These are phyloP conservation scores for Aspergillus panamensis DNA, from an alignment of 495 filamentous ascomycete genomes.

Conservation along the genomic window DNA sequence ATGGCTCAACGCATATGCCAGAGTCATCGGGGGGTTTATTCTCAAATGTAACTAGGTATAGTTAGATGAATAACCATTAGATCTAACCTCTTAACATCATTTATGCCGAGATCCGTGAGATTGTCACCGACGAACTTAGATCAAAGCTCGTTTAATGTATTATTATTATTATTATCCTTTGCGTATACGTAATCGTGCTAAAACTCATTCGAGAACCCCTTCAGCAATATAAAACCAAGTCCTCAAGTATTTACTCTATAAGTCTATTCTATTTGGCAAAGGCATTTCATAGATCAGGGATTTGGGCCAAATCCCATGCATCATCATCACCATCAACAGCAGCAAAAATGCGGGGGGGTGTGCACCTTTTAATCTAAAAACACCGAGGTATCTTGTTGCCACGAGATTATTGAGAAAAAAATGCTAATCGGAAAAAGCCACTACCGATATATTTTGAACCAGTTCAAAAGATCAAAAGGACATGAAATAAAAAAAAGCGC, in stretches of 20 bases:
- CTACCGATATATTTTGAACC: not conserved
- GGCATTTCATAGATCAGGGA: not conserved
- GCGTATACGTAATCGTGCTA: not conserved
- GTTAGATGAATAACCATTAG: no score
- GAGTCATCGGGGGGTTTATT: no score
- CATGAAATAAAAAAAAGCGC: slow-evolving; percentile 21
- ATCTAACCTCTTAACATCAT: no score
- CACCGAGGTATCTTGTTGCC: not conserved
- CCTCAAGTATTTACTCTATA: slow-evolving; percentile 2
- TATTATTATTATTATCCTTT: no score
- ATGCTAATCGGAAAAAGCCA: not conserved
- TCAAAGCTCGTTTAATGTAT: no score
- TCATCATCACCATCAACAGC: not conserved
- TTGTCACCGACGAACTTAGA: no score
- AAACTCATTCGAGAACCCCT: not conserved
- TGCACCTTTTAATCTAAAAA: not conserved
- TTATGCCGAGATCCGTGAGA: no score
- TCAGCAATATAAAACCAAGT: not conserved
- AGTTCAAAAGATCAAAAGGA: slow-evolving; percentile 13
- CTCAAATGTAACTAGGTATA: no score
- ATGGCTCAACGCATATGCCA: no score
- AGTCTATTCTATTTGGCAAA: not conserved
- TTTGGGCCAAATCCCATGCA: not conserved
- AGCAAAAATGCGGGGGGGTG: not conserved
- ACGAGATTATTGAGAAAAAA: not conserved